These are phyloP conservation scores for Stereocaulon alpinum DNA, from an alignment of 495 filamentous ascomycete species.

Conservation along the genomic window DNA sequence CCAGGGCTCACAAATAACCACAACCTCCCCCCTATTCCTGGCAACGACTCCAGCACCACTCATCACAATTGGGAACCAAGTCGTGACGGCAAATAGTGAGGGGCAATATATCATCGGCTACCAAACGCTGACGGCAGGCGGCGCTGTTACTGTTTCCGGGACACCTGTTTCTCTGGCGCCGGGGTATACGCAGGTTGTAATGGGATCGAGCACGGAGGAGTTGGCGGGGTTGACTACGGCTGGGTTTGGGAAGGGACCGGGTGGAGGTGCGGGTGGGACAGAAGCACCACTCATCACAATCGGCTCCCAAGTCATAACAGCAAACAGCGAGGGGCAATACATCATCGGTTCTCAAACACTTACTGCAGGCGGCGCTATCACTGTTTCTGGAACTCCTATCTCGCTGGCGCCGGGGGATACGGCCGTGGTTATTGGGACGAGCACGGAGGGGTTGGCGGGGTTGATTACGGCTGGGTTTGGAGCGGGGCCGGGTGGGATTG, in stretches of 20 bases:
- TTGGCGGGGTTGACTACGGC: background rate
- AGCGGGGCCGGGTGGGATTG: background rate
- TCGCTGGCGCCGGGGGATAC: conserved; percentile 3
- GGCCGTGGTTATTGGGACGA: conserved; percentile 4
- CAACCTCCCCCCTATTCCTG: background rate
- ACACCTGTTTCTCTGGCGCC: conserved; percentile 6
- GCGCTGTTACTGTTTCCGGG: background rate
- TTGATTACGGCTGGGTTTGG: conserved; percentile 1
- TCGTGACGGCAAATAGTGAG: conserved; percentile 2
- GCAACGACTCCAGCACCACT: background rate
- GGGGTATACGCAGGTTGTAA: background rate
- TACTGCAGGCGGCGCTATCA: conserved; percentile 8
- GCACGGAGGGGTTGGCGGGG: background rate
- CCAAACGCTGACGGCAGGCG: conserved; percentile 14
- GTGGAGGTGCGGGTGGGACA: background rate
- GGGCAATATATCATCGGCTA: conserved; percentile 2
- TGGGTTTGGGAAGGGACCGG: background rate
- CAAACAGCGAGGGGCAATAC: conserved; percentile 3
- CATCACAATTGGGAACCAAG: conserved; percentile 6
- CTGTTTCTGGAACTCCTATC: conserved; percentile 1
- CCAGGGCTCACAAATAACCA: conserved; percentile 8
- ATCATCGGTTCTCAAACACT: conserved; percentile 7
- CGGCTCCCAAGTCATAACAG: background rate
- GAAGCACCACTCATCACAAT: conserved; percentile 2
- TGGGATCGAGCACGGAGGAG: conserved; percentile 6